A percentile compares a stretch with the other conserved stretches of the same genome.
Evolutionary conservation across 2,329 filamentous ascomycete genomes (phyloP).

Genomic region (Aspergillus sp.): DNA sequence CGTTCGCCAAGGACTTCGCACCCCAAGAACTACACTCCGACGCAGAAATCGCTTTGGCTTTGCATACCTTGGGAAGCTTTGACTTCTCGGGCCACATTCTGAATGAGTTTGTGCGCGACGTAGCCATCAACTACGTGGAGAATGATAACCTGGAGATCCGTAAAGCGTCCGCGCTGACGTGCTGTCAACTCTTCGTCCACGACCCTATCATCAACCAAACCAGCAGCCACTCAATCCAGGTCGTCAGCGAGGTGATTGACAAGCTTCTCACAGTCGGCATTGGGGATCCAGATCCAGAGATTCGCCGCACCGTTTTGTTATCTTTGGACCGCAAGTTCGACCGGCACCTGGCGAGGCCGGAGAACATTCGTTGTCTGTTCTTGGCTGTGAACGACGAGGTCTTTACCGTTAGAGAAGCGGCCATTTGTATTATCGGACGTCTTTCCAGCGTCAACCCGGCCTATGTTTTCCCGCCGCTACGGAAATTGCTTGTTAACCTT

Average conservation of each 20-base stretch:
- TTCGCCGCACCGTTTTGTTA: conserved; percentile 76
- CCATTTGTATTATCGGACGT: conserved; percentile 92
- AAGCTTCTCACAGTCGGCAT: conserved; percentile 91
- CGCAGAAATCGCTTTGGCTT: conserved; percentile 79
- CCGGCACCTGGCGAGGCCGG: conserved; percentile 89
- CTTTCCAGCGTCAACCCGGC: conserved; percentile 87
- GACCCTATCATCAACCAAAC: conserved; percentile 98
- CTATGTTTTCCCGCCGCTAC: conserved; percentile 90
- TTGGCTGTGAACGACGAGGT: conserved; percentile 92
- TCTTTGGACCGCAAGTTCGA: conserved; percentile 93
- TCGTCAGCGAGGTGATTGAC: conserved; percentile 96
- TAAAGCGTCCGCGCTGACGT: conserved; percentile 89
- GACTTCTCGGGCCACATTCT: conserved; percentile 85
- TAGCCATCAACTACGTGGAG: conserved; percentile 96
- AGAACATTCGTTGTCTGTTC: conserved; percentile 93
- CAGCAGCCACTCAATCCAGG: conserved; percentile 90
- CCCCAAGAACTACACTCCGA: conserved; percentile 73
- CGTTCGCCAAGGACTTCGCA: conserved; percentile 82
- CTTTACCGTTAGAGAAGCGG: conserved; percentile 85
- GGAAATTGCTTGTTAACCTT: conserved; percentile 92
- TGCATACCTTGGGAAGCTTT: conserved; percentile 95
- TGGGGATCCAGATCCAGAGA: conserved; percentile 81
- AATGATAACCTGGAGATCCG: conserved; percentile 90
- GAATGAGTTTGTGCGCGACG: conserved; percentile 97
- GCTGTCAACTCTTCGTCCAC: conserved; percentile 92